Percentiles rank a stretch among this genome's conserved stretches.
Evolutionary conservation across 257 asterid genomes (phyloP).

Genomic region (Solanum chmielewskii): DNA sequence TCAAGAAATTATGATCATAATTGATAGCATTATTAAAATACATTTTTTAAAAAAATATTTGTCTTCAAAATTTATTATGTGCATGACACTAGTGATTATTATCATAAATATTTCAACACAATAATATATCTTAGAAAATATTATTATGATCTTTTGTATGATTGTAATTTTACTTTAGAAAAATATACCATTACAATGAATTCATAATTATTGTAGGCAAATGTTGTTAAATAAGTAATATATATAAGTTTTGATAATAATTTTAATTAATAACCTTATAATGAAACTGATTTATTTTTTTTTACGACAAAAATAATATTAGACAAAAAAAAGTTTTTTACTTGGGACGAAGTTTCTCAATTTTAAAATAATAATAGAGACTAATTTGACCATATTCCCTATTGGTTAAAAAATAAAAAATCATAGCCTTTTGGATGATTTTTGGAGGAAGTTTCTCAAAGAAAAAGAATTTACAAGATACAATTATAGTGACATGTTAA

Average conservation of each 20-base stretch:
- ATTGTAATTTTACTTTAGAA: too few species aligned
- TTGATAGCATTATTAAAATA: neutral
- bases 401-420: neutral
- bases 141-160: too few species aligned
- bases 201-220: neutral
- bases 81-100: neutral
- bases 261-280: neutral
- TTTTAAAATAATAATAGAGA: neutral
- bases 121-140: too few species aligned
- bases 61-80: too few species aligned
- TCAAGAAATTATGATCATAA: neutral
- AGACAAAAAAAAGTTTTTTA: neutral
- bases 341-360: neutral
- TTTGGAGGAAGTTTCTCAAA: neutral
- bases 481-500: neutral
- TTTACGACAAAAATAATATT: neutral
- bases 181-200: neutral
- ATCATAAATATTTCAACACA: too few species aligned
- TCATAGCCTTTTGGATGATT: neutral
- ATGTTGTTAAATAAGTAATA: neutral
- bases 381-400: neutral
- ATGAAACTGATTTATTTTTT: neutral
- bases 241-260: too few species aligned
- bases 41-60: too few species aligned
- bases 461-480: neutral